Percentiles rank a stretch among this genome's conserved stretches.
phyloP scores from a whole-genome alignment of 495 filamentous ascomycete species.

The Amniculicola lignicola region DNA sequence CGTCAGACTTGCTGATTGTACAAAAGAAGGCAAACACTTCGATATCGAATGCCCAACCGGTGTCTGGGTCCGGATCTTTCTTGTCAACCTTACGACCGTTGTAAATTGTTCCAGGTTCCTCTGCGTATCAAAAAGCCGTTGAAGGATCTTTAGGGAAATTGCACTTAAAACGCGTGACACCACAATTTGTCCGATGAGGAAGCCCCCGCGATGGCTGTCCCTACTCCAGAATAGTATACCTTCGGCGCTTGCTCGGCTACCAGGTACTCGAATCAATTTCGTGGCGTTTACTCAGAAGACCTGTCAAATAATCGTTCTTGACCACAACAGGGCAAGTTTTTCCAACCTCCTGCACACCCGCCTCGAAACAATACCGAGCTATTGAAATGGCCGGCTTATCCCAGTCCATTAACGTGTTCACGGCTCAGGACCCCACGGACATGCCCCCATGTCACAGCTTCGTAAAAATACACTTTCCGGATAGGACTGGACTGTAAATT shows the following conservation, averaged over 20 bases:
- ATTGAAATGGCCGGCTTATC: constrained; percentile 2
- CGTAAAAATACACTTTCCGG: background rate
- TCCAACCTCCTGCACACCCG: background rate
- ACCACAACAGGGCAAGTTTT: background rate
- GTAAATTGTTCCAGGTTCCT: too few species aligned
- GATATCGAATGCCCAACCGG: too few species aligned
- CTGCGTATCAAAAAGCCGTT: constrained; percentile 6
- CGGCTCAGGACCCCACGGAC: background rate
- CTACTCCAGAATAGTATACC: background rate
- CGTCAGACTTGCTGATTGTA: too few species aligned
- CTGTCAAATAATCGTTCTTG: background rate
- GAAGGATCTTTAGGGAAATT: background rate
- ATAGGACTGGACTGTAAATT: constrained; percentile 3
- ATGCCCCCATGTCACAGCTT: background rate
- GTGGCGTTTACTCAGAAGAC: constrained; percentile 18
- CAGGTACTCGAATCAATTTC: background rate
- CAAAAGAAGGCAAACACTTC: too few species aligned
- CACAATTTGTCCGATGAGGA: too few species aligned
- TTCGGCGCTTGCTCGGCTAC: background rate
- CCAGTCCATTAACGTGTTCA: too few species aligned
- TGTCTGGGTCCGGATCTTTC: too few species aligned
- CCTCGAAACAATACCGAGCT: background rate
- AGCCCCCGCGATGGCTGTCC: too few species aligned
- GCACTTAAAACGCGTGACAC: constrained; percentile 1
- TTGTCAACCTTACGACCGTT: too few species aligned